Evolutionary conservation across 495 filamentous ascomycete genomes (phyloP), one percentile per base, ranked within the genome.

Genomic region (Niebla homalea): DNA sequence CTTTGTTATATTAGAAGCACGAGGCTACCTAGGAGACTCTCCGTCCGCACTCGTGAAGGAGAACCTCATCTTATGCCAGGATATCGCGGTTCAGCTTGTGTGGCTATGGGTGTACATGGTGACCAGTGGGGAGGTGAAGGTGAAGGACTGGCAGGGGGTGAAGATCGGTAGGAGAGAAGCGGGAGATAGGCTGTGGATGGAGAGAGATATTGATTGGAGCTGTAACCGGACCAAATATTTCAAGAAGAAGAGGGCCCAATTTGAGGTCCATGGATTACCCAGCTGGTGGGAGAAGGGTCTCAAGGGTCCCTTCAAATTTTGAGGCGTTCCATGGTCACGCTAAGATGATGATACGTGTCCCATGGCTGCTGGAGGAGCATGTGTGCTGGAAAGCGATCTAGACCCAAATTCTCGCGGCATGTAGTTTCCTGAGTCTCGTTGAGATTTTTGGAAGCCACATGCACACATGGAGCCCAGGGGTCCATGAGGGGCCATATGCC

Each of bases 261-360:
- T 56, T 23, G 49, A 16, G 25, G 45, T 16, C 15, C n/a, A 56
- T 39, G 54, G 54, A 21, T 32, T 56, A 16, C 54, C 54, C 11
- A 56, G 54, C 14, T 56, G 54, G 54, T 48, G 48, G 49, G 50
- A 52, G 12, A 52, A 44, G 38, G 49, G 51, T 5, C 3, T 43
- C 7, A 36, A 49, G 29, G 38, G 47, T 16, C 47, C 47, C 0
- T 50, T 38, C 46, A 36, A 37, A 2, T 41, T 41, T 21, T n/a
- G 36, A 25, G 5, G 20, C 26, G 8, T 44, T 2, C 12, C 19
- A 5, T 19, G 35, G 10, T 16, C 5, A 22, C 18, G 42, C 36
- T 14, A 45, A 18, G 37, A 32, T 16, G 41, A 32, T 2, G 5
- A 12, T 7, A 11, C 2, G 29, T 11, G 29, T 32, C 14, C 2